Evolutionary conservation across 2,329 filamentous ascomycete species (phyloP), one percentile per base, ranked within the genome.

Genomic region (Chaetothyriales sp.): DNA sequence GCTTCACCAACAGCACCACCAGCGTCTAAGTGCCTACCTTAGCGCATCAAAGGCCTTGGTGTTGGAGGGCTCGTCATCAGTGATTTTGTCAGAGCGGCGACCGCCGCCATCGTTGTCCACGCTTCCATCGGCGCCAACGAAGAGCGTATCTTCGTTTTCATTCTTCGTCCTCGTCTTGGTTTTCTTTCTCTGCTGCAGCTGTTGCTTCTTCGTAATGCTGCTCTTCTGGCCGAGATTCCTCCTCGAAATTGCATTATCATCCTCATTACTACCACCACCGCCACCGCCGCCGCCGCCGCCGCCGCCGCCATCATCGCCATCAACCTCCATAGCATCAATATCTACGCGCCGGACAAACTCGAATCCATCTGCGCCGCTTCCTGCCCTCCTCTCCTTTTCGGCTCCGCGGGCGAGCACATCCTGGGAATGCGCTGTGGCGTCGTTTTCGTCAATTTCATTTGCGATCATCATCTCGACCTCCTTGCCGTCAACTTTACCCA

Each of bases 401-500:
- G 22, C 46, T 18, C 40, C 28, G 47, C 40, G 4, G 10, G 22
- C 6, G n/a, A 46, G 7, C 4, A 18, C 44, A 46, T n/a, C 15
- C 18, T 44, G 15, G 2, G 15, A n/a, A 44, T 44, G 15, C 7
- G 7, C 51, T 13, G 44, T 18, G 22, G n/a, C 33, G 20, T 49
- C 40, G 15, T 55, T 49, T 2, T 52, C 51, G 15, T 52, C 48
- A 4, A 53, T 54, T 20, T 54, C 57, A 46, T 56, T 59, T 13
- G 52, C 55, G 48, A 72, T 64, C 2, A 61, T 63, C 64, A 73
- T 65, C 54, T 71, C 63, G n/a, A 73, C 62, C 2, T 69, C 69
- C 52, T 68, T 68, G n/a, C 71, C 71, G 50, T 68, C 70, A 67
- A 86, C 89, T 8, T 86, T 82, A 0, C 92, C 92, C 58, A 87